These are phyloP conservation scores for Calycina marina DNA, from an alignment of 2,329 filamentous ascomycete genomes.

Conservation along the genomic window DNA sequence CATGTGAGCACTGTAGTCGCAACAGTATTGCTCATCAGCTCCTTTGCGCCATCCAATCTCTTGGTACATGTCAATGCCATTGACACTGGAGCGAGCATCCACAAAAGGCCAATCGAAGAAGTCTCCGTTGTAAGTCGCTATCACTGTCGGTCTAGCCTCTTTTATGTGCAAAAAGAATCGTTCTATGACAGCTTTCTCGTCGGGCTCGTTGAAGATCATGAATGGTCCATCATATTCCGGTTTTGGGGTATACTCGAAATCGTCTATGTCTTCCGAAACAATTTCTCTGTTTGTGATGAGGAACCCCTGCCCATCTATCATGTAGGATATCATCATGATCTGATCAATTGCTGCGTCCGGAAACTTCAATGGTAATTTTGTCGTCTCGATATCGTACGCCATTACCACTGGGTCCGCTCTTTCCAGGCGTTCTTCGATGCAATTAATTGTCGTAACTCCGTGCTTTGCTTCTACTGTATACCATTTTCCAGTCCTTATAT, in stretches of 20 bases:
- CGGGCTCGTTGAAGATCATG: conserved; percentile 95
- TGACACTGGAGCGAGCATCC: conserved; percentile 79
- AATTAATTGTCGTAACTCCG: conserved; percentile 67
- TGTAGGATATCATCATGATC: conserved; percentile 99
- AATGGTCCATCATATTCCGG: conserved; percentile 92
- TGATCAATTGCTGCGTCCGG: conserved; percentile 90
- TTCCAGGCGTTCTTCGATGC: conserved; percentile 74
- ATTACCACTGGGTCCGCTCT: conserved; percentile 95
- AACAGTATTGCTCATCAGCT: conserved; percentile 90
- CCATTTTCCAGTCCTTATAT: conserved; percentile 94
- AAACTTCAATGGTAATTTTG: conserved; percentile 90
- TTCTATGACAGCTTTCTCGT: conserved; percentile 78
- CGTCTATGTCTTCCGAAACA: conserved; percentile 89
- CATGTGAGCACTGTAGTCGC: conserved; percentile 93
- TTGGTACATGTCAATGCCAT: conserved; percentile 97
- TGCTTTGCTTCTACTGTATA: conserved; percentile 93
- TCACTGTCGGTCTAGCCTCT: conserved; percentile 84
- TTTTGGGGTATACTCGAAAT: conserved; percentile 97
- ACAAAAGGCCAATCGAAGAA: conserved; percentile 99
- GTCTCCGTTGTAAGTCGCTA: conserved; percentile 99
- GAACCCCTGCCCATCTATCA: conserved; percentile 98
- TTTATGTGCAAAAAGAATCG: conserved; percentile 94
- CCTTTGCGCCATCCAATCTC: conserved; percentile 97
- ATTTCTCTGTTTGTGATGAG: conserved; percentile 97
- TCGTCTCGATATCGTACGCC: conserved; percentile 98